Evolutionary conservation across 2,329 filamentous ascomycete species (phyloP).

Genomic region (Lachnellula hyalina): DNA sequence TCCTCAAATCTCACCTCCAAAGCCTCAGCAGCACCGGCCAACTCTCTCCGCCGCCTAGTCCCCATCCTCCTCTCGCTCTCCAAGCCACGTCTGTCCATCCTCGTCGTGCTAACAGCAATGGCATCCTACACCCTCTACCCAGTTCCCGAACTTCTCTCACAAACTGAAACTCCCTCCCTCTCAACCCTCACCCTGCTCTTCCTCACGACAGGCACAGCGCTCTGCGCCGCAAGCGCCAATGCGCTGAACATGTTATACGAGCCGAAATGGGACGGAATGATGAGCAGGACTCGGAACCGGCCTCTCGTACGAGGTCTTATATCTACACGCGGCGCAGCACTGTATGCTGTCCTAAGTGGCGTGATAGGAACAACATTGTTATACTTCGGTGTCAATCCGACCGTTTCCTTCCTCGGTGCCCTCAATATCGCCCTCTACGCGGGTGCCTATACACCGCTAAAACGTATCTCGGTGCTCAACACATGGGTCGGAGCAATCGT

Average conservation of each 20-base stretch:
- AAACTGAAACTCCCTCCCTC: slow-evolving; percentile 68
- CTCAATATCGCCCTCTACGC: slow-evolving; percentile 87
- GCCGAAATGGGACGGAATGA: slow-evolving; percentile 80
- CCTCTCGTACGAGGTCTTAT: slow-evolving; percentile 82
- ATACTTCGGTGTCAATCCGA: slow-evolving; percentile 90
- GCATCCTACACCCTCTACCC: slow-evolving; percentile 91
- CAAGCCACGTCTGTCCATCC: slow-evolving; percentile 89
- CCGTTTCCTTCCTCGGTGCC: slow-evolving; percentile 77
- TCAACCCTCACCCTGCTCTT: slow-evolving; percentile 89
- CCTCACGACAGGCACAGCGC: slow-evolving; percentile 80
- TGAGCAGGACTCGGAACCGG: slow-evolving; percentile 87
- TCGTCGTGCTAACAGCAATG: slow-evolving; percentile 87
- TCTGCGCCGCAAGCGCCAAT: slow-evolving; percentile 89
- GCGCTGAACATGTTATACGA: slow-evolving; percentile 97
- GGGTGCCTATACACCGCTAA: slow-evolving; percentile 87
- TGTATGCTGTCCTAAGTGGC: slow-evolving; percentile 75
- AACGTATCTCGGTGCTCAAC: slow-evolving; percentile 79
- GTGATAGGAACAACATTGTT: slow-evolving; percentile 64
- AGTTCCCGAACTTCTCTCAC: slow-evolving; percentile 76
- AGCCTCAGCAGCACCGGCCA: slow-evolving; percentile 45
- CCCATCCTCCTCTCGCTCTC: slow-evolving; percentile 84
- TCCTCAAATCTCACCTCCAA: slow-evolving; percentile 50
- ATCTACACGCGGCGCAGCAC: slow-evolving; percentile 60
- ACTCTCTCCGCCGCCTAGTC: slow-evolving; percentile 58
- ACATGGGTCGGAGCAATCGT: slow-evolving; percentile 94